Conservation (phyloP, 306 rosid species). For the Quercus suber region DNA sequence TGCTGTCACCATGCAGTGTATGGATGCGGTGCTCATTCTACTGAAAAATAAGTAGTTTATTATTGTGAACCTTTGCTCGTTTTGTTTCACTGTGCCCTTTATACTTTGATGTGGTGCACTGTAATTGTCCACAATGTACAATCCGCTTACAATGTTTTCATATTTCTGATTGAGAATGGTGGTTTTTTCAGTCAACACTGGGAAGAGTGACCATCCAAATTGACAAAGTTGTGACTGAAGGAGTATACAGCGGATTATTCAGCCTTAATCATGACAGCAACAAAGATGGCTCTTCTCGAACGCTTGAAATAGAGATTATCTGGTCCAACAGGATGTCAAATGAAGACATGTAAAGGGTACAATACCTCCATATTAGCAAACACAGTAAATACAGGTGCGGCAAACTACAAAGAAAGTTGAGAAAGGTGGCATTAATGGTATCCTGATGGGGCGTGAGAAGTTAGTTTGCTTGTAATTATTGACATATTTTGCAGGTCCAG, state of each 20-base stretch:
- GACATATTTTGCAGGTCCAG: slow-evolving; percentile 41
- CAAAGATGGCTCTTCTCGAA: slow-evolving; percentile 91
- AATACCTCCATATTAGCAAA: background rate
- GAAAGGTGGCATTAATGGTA: slow-evolving; percentile 1
- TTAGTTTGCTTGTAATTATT: slow-evolving; percentile 50
- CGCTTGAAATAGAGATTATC: slow-evolving; percentile 85
- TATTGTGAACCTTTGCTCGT: background rate
- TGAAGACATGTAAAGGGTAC: slow-evolving; percentile 46
- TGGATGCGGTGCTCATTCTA: background rate
- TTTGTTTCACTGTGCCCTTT: background rate
- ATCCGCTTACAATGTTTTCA: background rate
- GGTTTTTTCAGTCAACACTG: slow-evolving; percentile 63
- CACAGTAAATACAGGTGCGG: background rate
- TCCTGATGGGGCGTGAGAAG: slow-evolving; percentile 17
- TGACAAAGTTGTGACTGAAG: slow-evolving; percentile 91
- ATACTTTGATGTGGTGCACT: background rate
- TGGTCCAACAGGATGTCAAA: slow-evolving; percentile 86
- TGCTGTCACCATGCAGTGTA: background rate
- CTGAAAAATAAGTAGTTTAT: background rate
- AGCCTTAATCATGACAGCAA: slow-evolving; percentile 87
- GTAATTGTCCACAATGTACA: background rate
- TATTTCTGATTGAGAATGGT: slow-evolving; percentile 20
- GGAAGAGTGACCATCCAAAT: slow-evolving; percentile 98
- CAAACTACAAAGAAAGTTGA: slow-evolving; percentile 6
- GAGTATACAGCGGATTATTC: slow-evolving; percentile 90